Percentiles rank a stretch among this genome's conserved stretches.
These are phyloP conservation scores for Zygotorulaspora danielsina DNA, from an alignment of 805 yeast species.

Conservation along the genomic window DNA sequence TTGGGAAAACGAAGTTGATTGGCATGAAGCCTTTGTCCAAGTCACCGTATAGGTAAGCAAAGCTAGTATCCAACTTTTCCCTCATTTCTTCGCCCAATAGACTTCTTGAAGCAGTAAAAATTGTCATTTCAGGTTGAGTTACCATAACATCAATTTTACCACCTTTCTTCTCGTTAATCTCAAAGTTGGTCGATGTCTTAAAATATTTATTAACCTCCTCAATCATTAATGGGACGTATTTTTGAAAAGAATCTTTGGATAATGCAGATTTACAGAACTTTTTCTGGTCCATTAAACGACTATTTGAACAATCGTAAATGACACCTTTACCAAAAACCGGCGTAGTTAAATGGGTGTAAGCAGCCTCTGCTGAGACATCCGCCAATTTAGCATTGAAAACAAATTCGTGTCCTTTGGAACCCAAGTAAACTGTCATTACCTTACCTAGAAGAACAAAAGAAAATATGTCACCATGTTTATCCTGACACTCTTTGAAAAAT, in stretches of 20 bases:
- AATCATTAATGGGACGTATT: conserved; percentile 82
- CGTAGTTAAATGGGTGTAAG: conserved; percentile 95
- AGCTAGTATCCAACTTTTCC: conserved; percentile 69
- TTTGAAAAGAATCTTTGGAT: conserved; percentile 75
- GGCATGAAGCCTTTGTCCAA: conserved; percentile 97
- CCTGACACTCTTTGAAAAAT: conserved; percentile 74
- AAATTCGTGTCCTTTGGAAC: conserved; percentile 97
- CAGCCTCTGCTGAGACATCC: conserved; percentile 94
- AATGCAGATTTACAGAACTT: conserved; percentile 90
- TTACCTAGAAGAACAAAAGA: conserved; percentile 86
- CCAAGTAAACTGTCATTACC: conserved; percentile 91
- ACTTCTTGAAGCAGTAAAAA: conserved; percentile 92
- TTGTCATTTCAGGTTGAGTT: conserved; percentile 91
- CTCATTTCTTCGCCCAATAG: conserved; percentile 91
- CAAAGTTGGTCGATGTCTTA: conserved; percentile 46
- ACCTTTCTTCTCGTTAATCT: conserved; percentile 34
- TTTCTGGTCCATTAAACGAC: conserved; percentile 95
- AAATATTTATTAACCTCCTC: conserved; percentile 73
- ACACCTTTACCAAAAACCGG: conserved; percentile 98
- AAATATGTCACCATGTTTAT: conserved; percentile 87
- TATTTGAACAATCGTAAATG: conserved; percentile 92
- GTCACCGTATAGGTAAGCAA: conserved; percentile 82
- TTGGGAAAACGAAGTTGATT: conserved; percentile 89
- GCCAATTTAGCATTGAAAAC: conserved; percentile 83
- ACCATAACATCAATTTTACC: conserved; percentile 68